These are phyloP conservation scores for Termitomyces sp. DNA, from an alignment of 768 basidiomycete genomes.

Conservation along the genomic window DNA sequence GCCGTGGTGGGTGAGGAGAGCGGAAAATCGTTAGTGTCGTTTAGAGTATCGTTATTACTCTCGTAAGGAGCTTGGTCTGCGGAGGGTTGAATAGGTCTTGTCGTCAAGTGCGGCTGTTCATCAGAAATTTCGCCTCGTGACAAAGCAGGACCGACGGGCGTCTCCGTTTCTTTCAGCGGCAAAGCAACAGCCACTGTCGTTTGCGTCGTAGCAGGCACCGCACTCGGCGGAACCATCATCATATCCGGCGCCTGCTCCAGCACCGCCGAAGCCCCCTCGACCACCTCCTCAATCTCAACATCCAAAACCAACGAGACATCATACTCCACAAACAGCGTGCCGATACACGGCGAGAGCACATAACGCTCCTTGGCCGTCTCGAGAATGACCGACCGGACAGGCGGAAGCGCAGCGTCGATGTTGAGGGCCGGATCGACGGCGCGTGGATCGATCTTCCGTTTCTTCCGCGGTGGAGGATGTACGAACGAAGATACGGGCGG, in stretches of 20 bases:
- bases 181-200: too few species aligned
- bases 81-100: neutral
- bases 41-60: neutral
- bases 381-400: constrained; percentile 24
- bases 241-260: too few species aligned
- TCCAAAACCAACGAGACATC: constrained; percentile 37
- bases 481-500: constrained; percentile 14
- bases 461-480: constrained; percentile 28
- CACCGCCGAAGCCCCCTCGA: neutral
- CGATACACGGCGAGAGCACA: constrained; percentile 29
- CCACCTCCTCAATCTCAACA: constrained; percentile 13
- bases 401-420: constrained; percentile 1
- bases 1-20: too few species aligned
- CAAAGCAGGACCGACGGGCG: neutral
- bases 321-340: constrained; percentile 19
- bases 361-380: constrained; percentile 40
- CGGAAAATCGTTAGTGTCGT: neutral
- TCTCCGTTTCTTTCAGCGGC: too few species aligned
- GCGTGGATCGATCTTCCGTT: constrained; percentile 19
- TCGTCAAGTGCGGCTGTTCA: neutral
- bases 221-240: too few species aligned
- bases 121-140: neutral
- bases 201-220: too few species aligned
- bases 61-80: neutral
- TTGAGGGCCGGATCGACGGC: constrained; percentile 10